phyloP scores from a whole-genome alignment of 169 alveolate genomes.

The Eimeria necatrix region DNA sequence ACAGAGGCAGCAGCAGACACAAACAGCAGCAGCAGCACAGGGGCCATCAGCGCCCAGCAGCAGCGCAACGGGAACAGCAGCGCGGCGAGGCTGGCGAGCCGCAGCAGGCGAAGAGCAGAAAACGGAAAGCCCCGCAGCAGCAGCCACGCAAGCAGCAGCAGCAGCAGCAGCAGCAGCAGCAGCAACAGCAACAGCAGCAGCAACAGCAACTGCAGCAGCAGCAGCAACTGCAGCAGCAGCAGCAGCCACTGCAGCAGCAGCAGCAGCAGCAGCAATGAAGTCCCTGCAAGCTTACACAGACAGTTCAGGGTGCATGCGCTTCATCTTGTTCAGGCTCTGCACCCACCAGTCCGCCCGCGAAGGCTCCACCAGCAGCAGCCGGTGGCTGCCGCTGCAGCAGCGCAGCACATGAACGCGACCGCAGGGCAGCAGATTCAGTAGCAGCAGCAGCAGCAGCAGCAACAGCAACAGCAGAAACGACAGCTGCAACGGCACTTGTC shows the following conservation, averaged over 20 bases:
- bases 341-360: constrained; percentile 68
- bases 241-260: constrained; percentile 15
- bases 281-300: not conserved
- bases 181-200: constrained; percentile 11
- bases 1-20: not conserved
- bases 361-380: constrained; percentile 42
- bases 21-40: not conserved
- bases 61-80: not conserved
- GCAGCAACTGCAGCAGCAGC: not conserved
- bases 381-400: constrained; percentile 8
- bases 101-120: not conserved
- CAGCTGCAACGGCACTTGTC: too few species aligned
- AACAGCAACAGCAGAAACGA: too few species aligned
- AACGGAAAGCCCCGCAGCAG: not conserved
- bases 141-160: not conserved
- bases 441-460: too few species aligned
- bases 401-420: too few species aligned
- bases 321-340: constrained; percentile 62
- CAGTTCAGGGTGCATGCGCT: constrained; percentile 47
- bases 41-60: not conserved
- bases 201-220: not conserved
- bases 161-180: constrained; percentile 19
- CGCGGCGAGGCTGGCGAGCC: too few species aligned
- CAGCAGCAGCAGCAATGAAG: not conserved
- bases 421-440: too few species aligned